Evolutionary conservation across 2,329 filamentous ascomycete genomes (phyloP).

Genomic region (Cytospora mali): DNA sequence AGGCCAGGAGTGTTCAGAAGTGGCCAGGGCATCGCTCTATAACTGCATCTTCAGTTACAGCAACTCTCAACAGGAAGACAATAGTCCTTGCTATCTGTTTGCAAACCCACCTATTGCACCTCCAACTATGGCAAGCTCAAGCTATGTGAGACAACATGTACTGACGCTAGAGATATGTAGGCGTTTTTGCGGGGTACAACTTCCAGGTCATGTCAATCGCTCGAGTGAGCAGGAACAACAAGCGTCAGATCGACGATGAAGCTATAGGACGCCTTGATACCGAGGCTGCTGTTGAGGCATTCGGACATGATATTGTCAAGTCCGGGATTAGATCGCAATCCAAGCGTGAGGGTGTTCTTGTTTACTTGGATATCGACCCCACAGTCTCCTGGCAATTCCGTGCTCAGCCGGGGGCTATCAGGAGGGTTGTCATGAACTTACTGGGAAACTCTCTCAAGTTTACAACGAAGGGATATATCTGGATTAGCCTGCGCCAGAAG

Average conservation of each 20-base stretch:
- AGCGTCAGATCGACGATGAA: neutral
- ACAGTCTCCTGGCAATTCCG: constrained; percentile 52
- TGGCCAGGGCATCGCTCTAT: neutral
- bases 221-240: constrained; percentile 13
- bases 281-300: constrained; percentile 2
- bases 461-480: constrained; percentile 39
- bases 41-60: neutral
- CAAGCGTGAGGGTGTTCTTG: constrained; percentile 25
- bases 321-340: neutral
- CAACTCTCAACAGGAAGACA: neutral
- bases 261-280: constrained; percentile 12
- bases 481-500: constrained; percentile 29
- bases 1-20: neutral
- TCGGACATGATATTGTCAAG: neutral
- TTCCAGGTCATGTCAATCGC: constrained; percentile 31
- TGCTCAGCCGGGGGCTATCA: constrained; percentile 52
- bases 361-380: constrained; percentile 50
- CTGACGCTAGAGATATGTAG: neutral
- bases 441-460: constrained; percentile 58
- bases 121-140: too few relatives aligned
- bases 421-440: constrained; percentile 58
- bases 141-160: neutral
- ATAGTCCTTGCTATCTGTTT: neutral
- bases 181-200: constrained; percentile 39
- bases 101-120: neutral